phyloP scores from a whole-genome alignment of 2,329 filamentous ascomycete species.

The Phaeosphaeriaceae sp. region DNA sequence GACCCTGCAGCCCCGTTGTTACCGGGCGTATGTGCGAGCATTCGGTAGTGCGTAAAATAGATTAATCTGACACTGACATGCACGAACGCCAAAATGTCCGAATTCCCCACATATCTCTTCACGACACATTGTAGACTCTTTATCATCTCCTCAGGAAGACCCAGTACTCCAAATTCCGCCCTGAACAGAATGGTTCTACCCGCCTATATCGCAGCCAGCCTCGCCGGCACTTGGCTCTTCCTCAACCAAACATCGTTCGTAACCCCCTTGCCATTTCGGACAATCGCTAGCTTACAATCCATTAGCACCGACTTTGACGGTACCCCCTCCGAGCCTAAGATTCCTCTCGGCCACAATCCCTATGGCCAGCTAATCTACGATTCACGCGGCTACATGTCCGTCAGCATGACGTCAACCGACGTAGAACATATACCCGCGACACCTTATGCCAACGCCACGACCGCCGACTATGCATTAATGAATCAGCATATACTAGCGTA shows the following conservation, averaged over 20 bases:
- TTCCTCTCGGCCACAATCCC: neutral
- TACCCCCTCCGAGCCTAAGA: neutral
- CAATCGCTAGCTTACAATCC: neutral
- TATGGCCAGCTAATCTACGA: constrained; percentile 19
- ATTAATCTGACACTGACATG: neutral
- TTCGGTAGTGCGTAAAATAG: neutral
- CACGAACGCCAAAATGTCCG: neutral
- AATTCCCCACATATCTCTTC: neutral
- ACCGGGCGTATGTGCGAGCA: too few species aligned
- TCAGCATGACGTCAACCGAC: constrained; percentile 16
- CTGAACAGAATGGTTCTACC: constrained; percentile 13
- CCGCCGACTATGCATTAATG: constrained; percentile 18
- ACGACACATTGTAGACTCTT: too few species aligned
- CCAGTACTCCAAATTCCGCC: too few species aligned
- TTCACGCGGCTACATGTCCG: constrained; percentile 20
- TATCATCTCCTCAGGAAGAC: too few species aligned
- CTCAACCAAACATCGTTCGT: constrained; percentile 11
- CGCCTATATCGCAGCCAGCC: constrained; percentile 10
- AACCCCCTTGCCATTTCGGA: neutral
- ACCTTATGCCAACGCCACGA: constrained; percentile 5
- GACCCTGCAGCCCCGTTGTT: neutral
- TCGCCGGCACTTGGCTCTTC: constrained; percentile 18
- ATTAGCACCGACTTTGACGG: constrained; percentile 11
- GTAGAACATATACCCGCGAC: constrained; percentile 7
- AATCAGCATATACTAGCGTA: constrained; percentile 14